These are phyloP conservation scores for Chaetothyriales sp. DNA, from an alignment of 2,329 filamentous ascomycete genomes.

Conservation along the genomic window DNA sequence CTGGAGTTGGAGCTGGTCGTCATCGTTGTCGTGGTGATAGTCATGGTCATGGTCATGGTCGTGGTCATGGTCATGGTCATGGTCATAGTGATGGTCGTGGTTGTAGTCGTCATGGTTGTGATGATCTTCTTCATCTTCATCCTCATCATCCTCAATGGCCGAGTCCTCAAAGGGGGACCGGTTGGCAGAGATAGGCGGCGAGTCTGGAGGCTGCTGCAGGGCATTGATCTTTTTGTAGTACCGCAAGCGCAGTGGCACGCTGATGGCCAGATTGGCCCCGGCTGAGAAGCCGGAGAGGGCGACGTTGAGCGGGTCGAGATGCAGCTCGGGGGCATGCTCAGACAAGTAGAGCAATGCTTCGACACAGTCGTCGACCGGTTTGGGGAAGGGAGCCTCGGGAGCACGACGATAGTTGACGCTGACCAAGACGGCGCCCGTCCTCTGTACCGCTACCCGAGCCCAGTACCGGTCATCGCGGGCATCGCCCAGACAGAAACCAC, in stretches of 20 bases:
- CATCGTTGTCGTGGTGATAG: conserved; percentile 6
- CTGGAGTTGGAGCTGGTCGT: conserved; percentile 5
- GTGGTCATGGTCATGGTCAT: conserved; percentile 1
- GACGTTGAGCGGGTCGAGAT: conserved; percentile 42
- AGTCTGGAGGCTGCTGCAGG: conserved; percentile 1
- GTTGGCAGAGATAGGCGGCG: conserved; percentile 7
- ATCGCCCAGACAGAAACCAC: conserved; percentile 46
- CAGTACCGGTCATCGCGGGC: conserved; percentile 47
- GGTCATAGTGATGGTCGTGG: neutral
- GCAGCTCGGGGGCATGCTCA: conserved; percentile 39
- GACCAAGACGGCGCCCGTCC: conserved; percentile 43
- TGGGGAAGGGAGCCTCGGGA: conserved; percentile 47
- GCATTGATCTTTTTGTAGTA: conserved; percentile 24
- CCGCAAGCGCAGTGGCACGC: conserved; percentile 43
- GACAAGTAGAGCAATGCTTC: conserved; percentile 46
- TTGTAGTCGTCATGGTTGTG: neutral
- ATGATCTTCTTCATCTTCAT: neutral
- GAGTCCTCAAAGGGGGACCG: neutral
- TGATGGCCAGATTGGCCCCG: conserved; percentile 47
- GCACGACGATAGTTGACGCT: conserved; percentile 47
- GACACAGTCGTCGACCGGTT: conserved; percentile 48
- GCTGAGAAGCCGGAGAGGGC: conserved; percentile 48
- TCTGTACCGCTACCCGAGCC: conserved; percentile 40
- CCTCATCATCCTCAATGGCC: neutral
- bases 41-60: conserved; percentile 5